Base-by-base conservation (phyloP, 1,284 basidiomycete genomes). In the Grifola frondosa region DNA sequence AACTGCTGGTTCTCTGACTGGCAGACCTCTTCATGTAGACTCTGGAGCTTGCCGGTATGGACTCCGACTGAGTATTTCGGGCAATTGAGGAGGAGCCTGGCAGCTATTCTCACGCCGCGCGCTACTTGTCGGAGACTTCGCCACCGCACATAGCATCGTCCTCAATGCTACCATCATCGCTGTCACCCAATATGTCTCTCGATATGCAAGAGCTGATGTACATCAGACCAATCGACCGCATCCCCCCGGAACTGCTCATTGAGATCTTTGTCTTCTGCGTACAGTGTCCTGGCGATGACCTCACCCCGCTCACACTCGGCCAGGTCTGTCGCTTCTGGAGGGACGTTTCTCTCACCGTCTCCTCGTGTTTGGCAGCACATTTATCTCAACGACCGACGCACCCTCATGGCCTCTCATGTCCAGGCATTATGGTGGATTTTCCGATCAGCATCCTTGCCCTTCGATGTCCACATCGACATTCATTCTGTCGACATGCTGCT, bases 231-330 rank as follows among this genome's bases (percentile, higher is more conserved):
- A 57, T 70, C 53, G 35, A 53, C 40, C 29, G 50, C 37, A 59
- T 85, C 40, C 85, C 85, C 0, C 64, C 76, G 10, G 84, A 88
- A 50, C 62, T 88, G 9, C 70, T 88, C 38, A 71, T 79, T 52
- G 73, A 81, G 43, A 76, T 84, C 39, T 85, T 85, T 63, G 59
- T 64, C 4, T 64, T 65, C 25, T 76, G 72, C 53, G 67, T 57
- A 7, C 54, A 60, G 33, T 40, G 40, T 6, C 48, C 68, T 5
- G 56, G 59, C 7, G 66, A 65, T 35, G 67, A 73, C 17, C 62
- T 77, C 23, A 64, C 70, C 0, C 75, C 75, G 3, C 59, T 83
- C 40, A 59, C 58, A 17, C 53, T 88, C 31, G 69, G 69, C 15
- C 53, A 62, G 17, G 80, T 87, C 21, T 86, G 77, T 42, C 67